A percentile compares a stretch with the other conserved stretches of the same genome.
Evolutionary conservation across 2,329 filamentous ascomycete genomes (phyloP).

Genomic region (Scleromitrula shiraiana): DNA sequence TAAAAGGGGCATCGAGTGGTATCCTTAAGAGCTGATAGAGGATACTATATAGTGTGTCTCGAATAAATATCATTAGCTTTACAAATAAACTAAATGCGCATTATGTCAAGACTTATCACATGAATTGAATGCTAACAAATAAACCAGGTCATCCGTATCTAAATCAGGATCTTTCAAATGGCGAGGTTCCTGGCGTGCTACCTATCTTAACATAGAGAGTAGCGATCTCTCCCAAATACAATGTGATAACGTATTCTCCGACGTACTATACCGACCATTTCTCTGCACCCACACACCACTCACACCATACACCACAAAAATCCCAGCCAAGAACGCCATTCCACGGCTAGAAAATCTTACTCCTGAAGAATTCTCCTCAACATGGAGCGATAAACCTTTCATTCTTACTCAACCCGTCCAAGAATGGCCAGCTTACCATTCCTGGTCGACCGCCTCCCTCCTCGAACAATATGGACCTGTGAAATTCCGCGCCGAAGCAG

Average conservation of each 20-base stretch:
- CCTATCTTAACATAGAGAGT: constrained; percentile 54
- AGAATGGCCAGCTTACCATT: constrained; percentile 67
- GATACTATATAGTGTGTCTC: neutral
- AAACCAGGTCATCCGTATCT: constrained; percentile 22
- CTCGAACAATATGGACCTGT: constrained; percentile 55
- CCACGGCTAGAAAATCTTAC: constrained; percentile 59
- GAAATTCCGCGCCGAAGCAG: constrained; percentile 80
- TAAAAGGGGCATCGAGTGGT: neutral
- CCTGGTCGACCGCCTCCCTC: constrained; percentile 67
- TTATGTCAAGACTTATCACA: neutral
- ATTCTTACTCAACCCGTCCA: constrained; percentile 77
- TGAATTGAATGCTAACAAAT: constrained; percentile 11
- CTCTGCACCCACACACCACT: constrained; percentile 74
- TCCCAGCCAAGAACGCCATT: constrained; percentile 69
- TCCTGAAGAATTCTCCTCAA: constrained; percentile 62
- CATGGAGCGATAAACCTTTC: constrained; percentile 77
- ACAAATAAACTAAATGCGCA: neutral
- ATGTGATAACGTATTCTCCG: constrained; percentile 78
- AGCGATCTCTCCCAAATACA: constrained; percentile 49
- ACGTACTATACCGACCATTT: constrained; percentile 83
- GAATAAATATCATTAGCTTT: neutral
- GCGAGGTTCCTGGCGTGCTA: constrained; percentile 79
- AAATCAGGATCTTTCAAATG: constrained; percentile 40
- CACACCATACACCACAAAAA: constrained; percentile 57
- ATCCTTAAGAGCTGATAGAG: neutral